Conservation (phyloP, 2,329 filamentous ascomycete genomes). For the Pseudocercospora crystallina region DNA sequence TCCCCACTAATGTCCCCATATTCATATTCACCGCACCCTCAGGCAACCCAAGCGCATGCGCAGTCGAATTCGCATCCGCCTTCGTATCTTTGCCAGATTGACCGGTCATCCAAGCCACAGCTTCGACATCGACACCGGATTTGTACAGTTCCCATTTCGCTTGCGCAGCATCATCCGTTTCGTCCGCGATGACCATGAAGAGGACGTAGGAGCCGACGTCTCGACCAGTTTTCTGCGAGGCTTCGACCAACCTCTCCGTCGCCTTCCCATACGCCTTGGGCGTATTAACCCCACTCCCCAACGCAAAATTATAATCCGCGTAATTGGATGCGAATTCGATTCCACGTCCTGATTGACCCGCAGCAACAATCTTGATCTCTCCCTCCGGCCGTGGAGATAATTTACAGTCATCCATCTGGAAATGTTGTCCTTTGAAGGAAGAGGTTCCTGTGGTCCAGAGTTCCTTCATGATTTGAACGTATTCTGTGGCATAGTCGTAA, state of each 20-base stretch:
- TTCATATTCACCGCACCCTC: conserved; percentile 19
- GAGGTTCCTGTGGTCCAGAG: conserved; percentile 12
- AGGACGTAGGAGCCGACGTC: conserved; percentile 18
- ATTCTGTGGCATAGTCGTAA: conserved; percentile 19
- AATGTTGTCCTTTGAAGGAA: conserved; percentile 18
- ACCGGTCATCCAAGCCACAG: conserved; percentile 16
- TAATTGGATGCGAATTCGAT: conserved; percentile 16
- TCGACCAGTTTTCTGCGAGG: conserved; percentile 5
- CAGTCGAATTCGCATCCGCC: conserved; percentile 14
- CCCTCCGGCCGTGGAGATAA: conserved; percentile 11
- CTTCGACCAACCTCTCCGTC: conserved; percentile 7
- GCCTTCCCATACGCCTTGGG: conserved; percentile 11
- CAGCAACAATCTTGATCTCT: conserved; percentile 13
- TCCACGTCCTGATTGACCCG: conserved; percentile 14
- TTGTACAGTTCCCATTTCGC: conserved; percentile 17
- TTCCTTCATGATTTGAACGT: conserved; percentile 18
- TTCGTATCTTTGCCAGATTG: conserved; percentile 13
- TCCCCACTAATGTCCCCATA: conserved; percentile 51
- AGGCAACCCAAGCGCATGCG: conserved; percentile 4
- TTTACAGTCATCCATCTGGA: conserved; percentile 18
- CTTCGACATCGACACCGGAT: conserved; percentile 16
- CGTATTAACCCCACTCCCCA: conserved; percentile 17
- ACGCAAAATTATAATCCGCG: conserved; percentile 17
- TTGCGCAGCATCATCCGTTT: conserved; percentile 13
- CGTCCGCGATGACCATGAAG: conserved; percentile 16